Evolutionary conservation across 139 green algal species (phyloP).

Genomic region (Chlorella sorokiniana): DNA sequence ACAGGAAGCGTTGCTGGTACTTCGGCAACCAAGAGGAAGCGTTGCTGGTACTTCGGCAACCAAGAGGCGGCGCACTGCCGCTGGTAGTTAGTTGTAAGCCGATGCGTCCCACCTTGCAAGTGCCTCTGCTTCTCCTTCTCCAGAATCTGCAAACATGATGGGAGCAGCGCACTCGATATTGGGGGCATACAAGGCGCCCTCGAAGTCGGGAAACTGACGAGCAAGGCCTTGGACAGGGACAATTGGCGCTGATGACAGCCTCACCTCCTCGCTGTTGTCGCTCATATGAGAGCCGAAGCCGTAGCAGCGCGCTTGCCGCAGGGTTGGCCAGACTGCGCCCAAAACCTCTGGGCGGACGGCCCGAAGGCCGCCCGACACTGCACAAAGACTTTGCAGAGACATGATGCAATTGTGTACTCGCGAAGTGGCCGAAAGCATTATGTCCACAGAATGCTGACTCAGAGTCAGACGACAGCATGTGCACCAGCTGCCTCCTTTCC

Average conservation of each 20-base stretch:
- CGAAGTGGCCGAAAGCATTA: too few relatives aligned
- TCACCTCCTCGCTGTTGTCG: conserved; percentile 33
- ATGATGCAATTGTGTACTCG: too few relatives aligned
- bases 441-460: too few relatives aligned
- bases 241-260: not conserved
- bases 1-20: not conserved
- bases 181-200: not conserved
- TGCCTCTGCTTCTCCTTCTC: conserved; percentile 34
- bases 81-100: not conserved
- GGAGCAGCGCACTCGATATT: not conserved
- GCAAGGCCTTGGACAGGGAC: not conserved
- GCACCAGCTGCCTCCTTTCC: too few relatives aligned
- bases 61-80: not conserved
- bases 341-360: not conserved
- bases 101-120: conserved; percentile 3
- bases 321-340: not conserved
- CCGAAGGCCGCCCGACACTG: not conserved
- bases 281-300: conserved; percentile 30
- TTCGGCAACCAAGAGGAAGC: not conserved
- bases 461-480: too few relatives aligned
- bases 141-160: conserved; percentile 15
- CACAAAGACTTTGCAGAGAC: not conserved
- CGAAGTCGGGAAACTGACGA: not conserved
- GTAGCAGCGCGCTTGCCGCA: conserved; percentile 1
- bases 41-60: not conserved